Evolutionary conservation across 2,329 filamentous ascomycete species (phyloP), one percentile per base, ranked within the genome.

Genomic region (Aspergillus aculeatinus): DNA sequence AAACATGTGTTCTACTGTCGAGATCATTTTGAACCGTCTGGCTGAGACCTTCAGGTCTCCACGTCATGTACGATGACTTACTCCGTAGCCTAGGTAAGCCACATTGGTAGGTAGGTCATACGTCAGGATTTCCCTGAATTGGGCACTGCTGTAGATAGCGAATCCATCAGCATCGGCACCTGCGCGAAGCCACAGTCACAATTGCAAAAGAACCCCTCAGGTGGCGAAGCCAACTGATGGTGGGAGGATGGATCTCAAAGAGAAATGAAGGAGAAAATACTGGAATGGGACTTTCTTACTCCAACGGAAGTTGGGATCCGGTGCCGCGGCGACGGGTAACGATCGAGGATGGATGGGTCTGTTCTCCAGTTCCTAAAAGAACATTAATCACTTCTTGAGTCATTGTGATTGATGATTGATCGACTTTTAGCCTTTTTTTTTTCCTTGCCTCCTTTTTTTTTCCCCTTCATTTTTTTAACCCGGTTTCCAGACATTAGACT

Each of bases 301-400:
- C 60, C 65, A 73, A 57, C 72, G 72, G 73, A 73, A 73, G 61
- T 65, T 64, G 66, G 60, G 65, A 69, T 69, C 72, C 67, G 68
- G 67, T 74, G 70, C 73, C 73, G 72, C 73, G 72, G 67, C 67
- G 72, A 73, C 70, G 72, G 71, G 70, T 74, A 67, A 61, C 58
- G 67, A 57, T 55, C 33, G 56, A 51, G 50, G 27, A 50, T 57
- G 39, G 55, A 59, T 62, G 56, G 62, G 57, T 59, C 48, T 33
- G 49, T 19, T 53, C 51, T 58, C 53, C 48, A 44, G 51, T 52
- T 53, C 14, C 10, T 14, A 49, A 29, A 54, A 59, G 39, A 19
- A 44, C 16, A 16, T n/a, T 0, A 12, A 44, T 44, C 39, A 48
- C 39, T 59, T 23, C 16, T 29, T 21, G 56, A 33, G 29, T 58